Evolutionary conservation across 2,329 filamentous ascomycete genomes (phyloP).

Genomic region (Graphiopsis chlorocephala): DNA sequence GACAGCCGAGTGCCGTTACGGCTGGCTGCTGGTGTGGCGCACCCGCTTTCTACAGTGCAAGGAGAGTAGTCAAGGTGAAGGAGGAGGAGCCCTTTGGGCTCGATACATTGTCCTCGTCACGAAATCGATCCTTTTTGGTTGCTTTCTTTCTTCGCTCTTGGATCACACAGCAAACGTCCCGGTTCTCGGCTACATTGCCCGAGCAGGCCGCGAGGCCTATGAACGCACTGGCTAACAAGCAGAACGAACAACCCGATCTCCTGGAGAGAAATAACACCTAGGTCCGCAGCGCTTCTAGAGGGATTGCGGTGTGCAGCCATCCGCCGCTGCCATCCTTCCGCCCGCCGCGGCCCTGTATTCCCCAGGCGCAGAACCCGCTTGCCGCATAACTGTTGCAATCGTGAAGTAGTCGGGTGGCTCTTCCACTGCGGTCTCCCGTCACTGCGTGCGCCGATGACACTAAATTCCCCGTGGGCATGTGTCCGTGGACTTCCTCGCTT

Average conservation of each 20-base stretch:
- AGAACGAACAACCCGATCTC: not conserved
- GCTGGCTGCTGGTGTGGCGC: constrained; percentile 13
- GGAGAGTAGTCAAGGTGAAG: not conserved
- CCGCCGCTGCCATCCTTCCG: not conserved
- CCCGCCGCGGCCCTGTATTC: constrained; percentile 16
- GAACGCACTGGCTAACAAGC: not conserved
- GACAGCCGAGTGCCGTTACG: constrained; percentile 10
- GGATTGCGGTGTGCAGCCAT: constrained; percentile 14
- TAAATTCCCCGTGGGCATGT: constrained; percentile 7
- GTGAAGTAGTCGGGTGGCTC: constrained; percentile 3
- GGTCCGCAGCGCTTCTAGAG: not conserved
- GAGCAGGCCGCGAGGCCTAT: not conserved
- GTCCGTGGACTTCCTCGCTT: not conserved
- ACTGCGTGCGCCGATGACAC: not conserved
- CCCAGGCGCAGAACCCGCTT: constrained; percentile 7
- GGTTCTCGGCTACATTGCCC: not conserved
- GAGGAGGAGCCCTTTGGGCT: not conserved
- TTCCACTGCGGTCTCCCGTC: constrained; percentile 1
- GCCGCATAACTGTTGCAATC: not conserved
- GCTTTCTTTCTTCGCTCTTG: not conserved
- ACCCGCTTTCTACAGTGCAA: not conserved
- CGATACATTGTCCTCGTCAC: not conserved
- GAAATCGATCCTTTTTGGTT: not conserved
- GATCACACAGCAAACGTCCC: constrained; percentile 6
- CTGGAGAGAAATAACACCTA: not conserved